Conservation (phyloP, 192 early-diverging fungal genomes). For the Backusella tarrabulga region DNA sequence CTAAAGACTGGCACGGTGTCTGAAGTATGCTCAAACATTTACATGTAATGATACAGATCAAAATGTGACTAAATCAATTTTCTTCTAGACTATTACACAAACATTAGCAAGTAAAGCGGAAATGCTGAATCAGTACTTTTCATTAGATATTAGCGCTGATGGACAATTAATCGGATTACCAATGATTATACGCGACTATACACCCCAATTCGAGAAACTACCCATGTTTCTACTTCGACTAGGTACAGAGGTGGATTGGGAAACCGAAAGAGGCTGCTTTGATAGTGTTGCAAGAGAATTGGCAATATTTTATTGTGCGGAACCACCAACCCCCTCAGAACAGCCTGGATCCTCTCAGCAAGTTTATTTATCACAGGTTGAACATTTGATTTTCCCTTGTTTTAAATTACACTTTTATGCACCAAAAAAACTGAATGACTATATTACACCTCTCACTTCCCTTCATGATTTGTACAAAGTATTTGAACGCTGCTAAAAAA, state of each 20-base stretch:
- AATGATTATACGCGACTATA: slow-evolving; percentile 78
- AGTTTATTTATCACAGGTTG: slow-evolving; percentile 60
- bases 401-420: slow-evolving; percentile 75
- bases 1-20: slow-evolving; percentile 57
- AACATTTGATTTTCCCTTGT: slow-evolving; percentile 83
- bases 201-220: slow-evolving; percentile 82
- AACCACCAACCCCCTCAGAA: slow-evolving; percentile 25
- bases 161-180: slow-evolving; percentile 73
- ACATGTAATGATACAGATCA: not conserved
- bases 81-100: slow-evolving; percentile 44
- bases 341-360: slow-evolving; percentile 28
- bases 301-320: slow-evolving; percentile 61
- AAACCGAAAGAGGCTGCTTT: slow-evolving; percentile 84
- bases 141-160: slow-evolving; percentile 61
- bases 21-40: slow-evolving; percentile 37
- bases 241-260: slow-evolving; percentile 84
- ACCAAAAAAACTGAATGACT: slow-evolving; percentile 51
- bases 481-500: slow-evolving; percentile 90
- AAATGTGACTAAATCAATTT: not conserved
- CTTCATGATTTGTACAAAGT: slow-evolving; percentile 91
- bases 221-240: slow-evolving; percentile 82
- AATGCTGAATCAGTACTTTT: slow-evolving; percentile 93
- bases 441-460: slow-evolving; percentile 74
- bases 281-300: slow-evolving; percentile 66
- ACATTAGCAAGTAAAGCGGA: slow-evolving; percentile 54